phyloP scores from a whole-genome alignment of 495 filamentous ascomycete species.

The Antarctomyces pellizariae region DNA sequence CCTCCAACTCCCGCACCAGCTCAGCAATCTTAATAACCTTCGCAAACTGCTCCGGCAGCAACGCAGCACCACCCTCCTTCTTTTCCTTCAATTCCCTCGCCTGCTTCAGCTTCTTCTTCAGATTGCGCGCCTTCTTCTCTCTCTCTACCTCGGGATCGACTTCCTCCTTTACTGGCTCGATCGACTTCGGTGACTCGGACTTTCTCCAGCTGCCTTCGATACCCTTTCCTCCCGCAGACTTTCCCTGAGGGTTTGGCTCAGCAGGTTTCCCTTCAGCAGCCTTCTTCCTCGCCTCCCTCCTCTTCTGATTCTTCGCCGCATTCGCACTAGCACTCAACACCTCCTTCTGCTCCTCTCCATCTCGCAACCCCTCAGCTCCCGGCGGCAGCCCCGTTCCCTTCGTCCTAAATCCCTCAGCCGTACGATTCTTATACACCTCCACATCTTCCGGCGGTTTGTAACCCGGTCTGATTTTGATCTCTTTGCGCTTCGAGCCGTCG shows the following conservation, averaged over 20 bases:
- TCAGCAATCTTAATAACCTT: constrained; percentile 96
- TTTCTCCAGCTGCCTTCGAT: constrained; percentile 13
- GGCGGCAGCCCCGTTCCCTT: constrained; percentile 57
- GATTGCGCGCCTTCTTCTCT: constrained; percentile 75
- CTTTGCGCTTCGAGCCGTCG: constrained; percentile 72
- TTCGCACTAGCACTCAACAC: constrained; percentile 21
- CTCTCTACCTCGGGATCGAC: constrained; percentile 51
- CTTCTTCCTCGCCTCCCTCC: constrained; percentile 71
- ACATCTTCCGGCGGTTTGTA: constrained; percentile 93
- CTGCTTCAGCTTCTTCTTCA: constrained; percentile 93
- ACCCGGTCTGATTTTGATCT: constrained; percentile 80
- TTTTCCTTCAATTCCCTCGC: constrained; percentile 77
- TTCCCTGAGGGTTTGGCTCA: no score
- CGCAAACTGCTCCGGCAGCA: constrained; percentile 87
- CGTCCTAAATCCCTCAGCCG: constrained; percentile 66
- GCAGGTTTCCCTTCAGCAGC: constrained; percentile 33
- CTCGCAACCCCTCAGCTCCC: constrained; percentile 45
- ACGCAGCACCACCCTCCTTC: constrained; percentile 58
- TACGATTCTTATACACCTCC: constrained; percentile 84
- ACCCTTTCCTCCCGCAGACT: constrained; percentile 18
- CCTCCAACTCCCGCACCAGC: constrained; percentile 69
- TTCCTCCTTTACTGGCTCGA: constrained; percentile 14
- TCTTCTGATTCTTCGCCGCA: constrained; percentile 83
- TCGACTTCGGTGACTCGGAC: constrained; percentile 5
- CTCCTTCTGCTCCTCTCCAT: constrained; percentile 24